Conservation (phyloP, 2,329 filamentous ascomycete species). For the Diaporthe sp. region DNA sequence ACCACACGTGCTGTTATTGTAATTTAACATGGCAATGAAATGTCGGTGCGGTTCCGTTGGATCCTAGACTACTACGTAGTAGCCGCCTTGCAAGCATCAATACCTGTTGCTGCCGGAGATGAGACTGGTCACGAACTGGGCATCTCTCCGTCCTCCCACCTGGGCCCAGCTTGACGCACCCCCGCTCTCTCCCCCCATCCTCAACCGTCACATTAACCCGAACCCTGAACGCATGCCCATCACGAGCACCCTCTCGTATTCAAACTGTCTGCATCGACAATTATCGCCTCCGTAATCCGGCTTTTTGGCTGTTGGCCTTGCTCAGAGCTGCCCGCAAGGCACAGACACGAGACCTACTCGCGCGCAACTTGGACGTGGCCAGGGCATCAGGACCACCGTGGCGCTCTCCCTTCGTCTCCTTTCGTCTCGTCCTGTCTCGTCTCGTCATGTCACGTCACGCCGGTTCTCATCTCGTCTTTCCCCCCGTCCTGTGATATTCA, state of each 20-base stretch:
- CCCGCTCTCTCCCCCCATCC: too few relatives aligned
- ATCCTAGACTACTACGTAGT: background rate
- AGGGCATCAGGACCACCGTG: background rate
- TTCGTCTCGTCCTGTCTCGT: background rate
- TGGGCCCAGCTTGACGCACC: background rate
- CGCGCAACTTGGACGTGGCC: background rate
- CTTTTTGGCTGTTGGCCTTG: background rate
- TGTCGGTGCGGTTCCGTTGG: background rate
- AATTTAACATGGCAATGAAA: background rate
- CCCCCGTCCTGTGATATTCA: background rate
- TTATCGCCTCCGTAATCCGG: background rate
- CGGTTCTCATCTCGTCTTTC: background rate
- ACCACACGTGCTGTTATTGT: background rate
- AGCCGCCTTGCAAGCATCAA: slow-evolving; percentile 8
- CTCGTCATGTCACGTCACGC: background rate
- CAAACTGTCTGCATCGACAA: background rate
- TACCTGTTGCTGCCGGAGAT: slow-evolving; percentile 13
- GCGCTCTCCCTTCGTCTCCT: background rate
- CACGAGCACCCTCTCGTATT: slow-evolving; percentile 26
- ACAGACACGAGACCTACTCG: background rate
- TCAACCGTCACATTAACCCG: background rate
- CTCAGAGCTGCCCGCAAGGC: background rate
- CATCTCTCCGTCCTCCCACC: background rate
- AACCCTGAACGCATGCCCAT: slow-evolving; percentile 2
- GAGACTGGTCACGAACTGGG: background rate